Conservation (phyloP, 306 rosid species). For the Medicago ruthenica region DNA sequence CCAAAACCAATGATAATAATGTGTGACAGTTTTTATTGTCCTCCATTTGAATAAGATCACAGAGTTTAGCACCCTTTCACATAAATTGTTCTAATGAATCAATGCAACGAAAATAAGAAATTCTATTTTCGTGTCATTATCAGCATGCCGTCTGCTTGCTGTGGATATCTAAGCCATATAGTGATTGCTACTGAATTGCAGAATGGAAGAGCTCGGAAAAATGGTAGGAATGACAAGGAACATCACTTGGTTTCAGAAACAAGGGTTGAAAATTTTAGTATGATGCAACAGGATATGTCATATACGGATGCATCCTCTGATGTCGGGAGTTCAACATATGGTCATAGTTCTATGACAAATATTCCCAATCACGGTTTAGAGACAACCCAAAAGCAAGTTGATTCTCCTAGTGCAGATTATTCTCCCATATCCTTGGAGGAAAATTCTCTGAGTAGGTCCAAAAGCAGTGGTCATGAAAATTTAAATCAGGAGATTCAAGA, state of each 20-base stretch:
- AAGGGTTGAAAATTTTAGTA: constrained; percentile 50
- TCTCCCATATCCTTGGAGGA: constrained; percentile 55
- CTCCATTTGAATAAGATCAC: constrained; percentile 1
- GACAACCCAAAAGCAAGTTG: constrained; percentile 46
- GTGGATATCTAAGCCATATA: constrained; percentile 32
- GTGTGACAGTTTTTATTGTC: constrained; percentile 17
- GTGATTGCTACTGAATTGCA: constrained; percentile 54
- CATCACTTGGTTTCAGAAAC: constrained; percentile 49
- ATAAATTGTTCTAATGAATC: constrained; percentile 27
- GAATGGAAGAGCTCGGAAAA: constrained; percentile 52
- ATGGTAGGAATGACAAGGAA: constrained; percentile 50
- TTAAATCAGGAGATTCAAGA: constrained; percentile 47
- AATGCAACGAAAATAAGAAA: constrained; percentile 25
- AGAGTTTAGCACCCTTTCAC: constrained; percentile 21
- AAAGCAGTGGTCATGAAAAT: constrained; percentile 48
- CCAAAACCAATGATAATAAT: neutral
- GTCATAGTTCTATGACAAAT: constrained; percentile 45
- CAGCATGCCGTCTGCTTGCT: constrained; percentile 19
- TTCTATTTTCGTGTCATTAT: constrained; percentile 9
- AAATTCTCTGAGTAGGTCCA: constrained; percentile 47
- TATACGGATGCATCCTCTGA: too few species aligned
- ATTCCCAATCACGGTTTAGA: constrained; percentile 45
- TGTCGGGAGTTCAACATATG: constrained; percentile 53
- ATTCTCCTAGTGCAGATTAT: constrained; percentile 51
- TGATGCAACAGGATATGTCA: constrained; percentile 47